phyloP scores from a whole-genome alignment of 2,329 filamentous ascomycete species.

The Rhinocladiella similis region DNA sequence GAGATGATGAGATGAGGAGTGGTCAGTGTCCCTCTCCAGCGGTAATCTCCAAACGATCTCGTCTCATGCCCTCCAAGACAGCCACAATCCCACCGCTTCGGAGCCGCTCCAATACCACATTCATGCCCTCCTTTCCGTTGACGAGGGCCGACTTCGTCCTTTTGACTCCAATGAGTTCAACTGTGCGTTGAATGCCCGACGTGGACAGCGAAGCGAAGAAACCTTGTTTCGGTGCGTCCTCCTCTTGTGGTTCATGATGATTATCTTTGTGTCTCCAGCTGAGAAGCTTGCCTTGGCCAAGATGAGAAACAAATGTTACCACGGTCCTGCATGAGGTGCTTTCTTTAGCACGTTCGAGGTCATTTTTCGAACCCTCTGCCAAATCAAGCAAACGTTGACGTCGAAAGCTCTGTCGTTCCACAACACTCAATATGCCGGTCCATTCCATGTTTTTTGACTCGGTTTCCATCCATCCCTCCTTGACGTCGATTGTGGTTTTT shows the following conservation, averaged over 20 bases:
- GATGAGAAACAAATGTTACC: slow-evolving; percentile 61
- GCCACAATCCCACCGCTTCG: slow-evolving; percentile 65
- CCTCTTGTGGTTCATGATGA: slow-evolving; percentile 43
- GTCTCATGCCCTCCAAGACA: slow-evolving; percentile 70
- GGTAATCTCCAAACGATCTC: slow-evolving; percentile 52
- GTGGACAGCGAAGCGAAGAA: slow-evolving; percentile 62
- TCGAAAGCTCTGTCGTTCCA: slow-evolving; percentile 60
- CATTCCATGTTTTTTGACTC: slow-evolving; percentile 66
- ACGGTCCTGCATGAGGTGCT: slow-evolving; percentile 60
- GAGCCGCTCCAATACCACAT: slow-evolving; percentile 63
- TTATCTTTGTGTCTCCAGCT: slow-evolving; percentile 41
- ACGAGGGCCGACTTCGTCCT: slow-evolving; percentile 61
- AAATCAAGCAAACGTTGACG: slow-evolving; percentile 38
- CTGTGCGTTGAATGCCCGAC: slow-evolving; percentile 60
- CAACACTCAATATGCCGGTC: slow-evolving; percentile 64
- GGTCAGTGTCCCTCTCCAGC: slow-evolving; percentile 42
- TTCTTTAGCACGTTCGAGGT: slow-evolving; percentile 31
- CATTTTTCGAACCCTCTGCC: neutral
- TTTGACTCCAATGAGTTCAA: slow-evolving; percentile 63
- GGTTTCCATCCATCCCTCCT: slow-evolving; percentile 66
- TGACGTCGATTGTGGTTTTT: slow-evolving; percentile 61
- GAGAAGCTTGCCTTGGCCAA: slow-evolving; percentile 58
- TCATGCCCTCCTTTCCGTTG: slow-evolving; percentile 67
- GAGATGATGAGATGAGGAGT: slow-evolving; percentile 30
- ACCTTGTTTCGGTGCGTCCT: slow-evolving; percentile 54